Percentiles rank a stretch among this genome's conserved stretches.
Evolutionary conservation across 78 protist species (phyloP).

Genomic region (Dictyostelium capitatum): DNA sequence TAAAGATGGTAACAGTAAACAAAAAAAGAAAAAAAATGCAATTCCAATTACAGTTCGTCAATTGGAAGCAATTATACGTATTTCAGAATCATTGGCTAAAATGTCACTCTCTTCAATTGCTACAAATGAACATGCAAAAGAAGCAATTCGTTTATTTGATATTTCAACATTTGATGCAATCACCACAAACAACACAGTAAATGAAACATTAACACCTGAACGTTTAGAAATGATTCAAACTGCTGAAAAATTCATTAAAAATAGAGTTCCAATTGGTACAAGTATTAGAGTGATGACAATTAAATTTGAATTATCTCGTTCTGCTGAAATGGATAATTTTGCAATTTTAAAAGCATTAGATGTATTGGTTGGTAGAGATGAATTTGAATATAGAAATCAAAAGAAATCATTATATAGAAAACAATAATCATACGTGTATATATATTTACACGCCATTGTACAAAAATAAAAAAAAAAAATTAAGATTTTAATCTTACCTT

Average conservation of each 20-base stretch:
- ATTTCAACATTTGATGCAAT: constrained; percentile 88
- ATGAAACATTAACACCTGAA: constrained; percentile 51
- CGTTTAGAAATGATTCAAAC: constrained; percentile 28
- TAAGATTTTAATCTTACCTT: too few species aligned
- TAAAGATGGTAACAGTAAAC: constrained; percentile 4
- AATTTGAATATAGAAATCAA: constrained; percentile 76
- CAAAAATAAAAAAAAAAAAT: too few species aligned
- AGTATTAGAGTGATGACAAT: constrained; percentile 7
- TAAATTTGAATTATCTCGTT: constrained; percentile 3
- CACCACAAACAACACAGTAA: constrained; percentile 31
- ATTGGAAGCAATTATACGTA: constrained; percentile 94
- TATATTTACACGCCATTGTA: too few species aligned
- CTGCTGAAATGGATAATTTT: constrained; percentile 6
- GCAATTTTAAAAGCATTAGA: constrained; percentile 67
- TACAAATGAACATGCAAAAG: constrained; percentile 82
- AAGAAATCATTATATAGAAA: constrained; percentile 59
- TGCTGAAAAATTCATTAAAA: constrained; percentile 63
- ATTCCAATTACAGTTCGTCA: constrained; percentile 95
- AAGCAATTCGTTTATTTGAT: constrained; percentile 89
- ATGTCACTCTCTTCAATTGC: constrained; percentile 77
- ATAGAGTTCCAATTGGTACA: constrained; percentile 75
- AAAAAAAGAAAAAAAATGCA: neutral
- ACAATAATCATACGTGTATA: too few species aligned
- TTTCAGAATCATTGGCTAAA: constrained; percentile 91
- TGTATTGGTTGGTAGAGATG: constrained; percentile 76